Percentiles rank a stretch among this genome's conserved stretches.
Evolutionary conservation across 1,139 yeast genomes (phyloP).

Genomic region (Sugiyamaella paludigena): DNA sequence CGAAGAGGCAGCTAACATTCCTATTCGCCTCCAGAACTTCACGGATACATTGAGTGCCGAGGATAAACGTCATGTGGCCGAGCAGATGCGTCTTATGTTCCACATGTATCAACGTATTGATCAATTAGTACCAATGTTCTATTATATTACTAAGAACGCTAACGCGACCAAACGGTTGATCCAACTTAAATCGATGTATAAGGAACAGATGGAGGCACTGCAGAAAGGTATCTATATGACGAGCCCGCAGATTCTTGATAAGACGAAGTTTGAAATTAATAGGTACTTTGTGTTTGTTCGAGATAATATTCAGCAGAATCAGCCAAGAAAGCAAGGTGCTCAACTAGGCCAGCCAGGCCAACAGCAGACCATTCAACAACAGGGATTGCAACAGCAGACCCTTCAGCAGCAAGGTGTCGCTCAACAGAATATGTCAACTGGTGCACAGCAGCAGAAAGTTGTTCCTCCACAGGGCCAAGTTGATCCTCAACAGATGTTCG

Average conservation of each 20-base stretch:
- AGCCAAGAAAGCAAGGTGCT: conserved; percentile 16
- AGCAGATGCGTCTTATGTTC: conserved; percentile 54
- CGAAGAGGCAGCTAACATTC: conserved; percentile 66
- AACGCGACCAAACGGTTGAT: conserved; percentile 74
- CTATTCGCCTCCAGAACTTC: conserved; percentile 63
- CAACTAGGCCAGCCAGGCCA: conserved; percentile 16
- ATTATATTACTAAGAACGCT: conserved; percentile 65
- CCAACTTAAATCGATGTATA: conserved; percentile 76
- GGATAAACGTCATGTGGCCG: conserved; percentile 62
- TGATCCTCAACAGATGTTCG: conserved; percentile 12
- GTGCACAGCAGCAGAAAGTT: not conserved
- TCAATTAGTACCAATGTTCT: conserved; percentile 73
- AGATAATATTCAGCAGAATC: conserved; percentile 42
- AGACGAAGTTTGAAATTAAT: conserved; percentile 67
- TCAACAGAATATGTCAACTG: not conserved
- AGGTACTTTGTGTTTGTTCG: conserved; percentile 73
- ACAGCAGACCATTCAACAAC: conserved; percentile 7
- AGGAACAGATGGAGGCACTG: conserved; percentile 67
- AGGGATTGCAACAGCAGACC: not conserved
- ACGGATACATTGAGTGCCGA: conserved; percentile 58
- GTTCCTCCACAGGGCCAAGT: not conserved
- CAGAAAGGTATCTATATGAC: conserved; percentile 63
- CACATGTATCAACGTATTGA: conserved; percentile 70
- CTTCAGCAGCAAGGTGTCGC: not conserved
- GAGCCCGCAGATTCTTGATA: conserved; percentile 64